Conservation (phyloP, 192 early-diverging fungal species). For the Geranomyces michiganensis region DNA sequence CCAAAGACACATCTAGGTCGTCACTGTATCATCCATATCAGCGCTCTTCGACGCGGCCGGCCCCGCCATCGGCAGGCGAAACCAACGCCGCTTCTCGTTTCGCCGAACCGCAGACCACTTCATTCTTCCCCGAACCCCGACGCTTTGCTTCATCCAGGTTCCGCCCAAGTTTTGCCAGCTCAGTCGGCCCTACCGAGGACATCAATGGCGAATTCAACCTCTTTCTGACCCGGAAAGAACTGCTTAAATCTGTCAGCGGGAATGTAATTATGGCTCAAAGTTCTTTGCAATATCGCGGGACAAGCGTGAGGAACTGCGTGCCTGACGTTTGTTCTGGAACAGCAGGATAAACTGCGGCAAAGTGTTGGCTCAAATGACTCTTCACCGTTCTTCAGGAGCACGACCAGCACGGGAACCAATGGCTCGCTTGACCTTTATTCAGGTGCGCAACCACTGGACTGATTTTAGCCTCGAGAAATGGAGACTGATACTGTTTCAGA, state of each 20-base stretch:
- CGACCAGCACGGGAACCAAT: constrained; percentile 6
- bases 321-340: not conserved
- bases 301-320: not conserved
- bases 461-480: no score
- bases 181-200: constrained; percentile 14
- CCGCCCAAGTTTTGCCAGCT: constrained; percentile 6
- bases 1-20: no score
- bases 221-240: constrained; percentile 9
- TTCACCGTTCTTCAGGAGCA: constrained; percentile 14
- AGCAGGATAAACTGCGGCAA: constrained; percentile 5
- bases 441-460: no score
- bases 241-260: constrained; percentile 4
- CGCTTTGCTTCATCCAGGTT: not conserved
- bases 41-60: no score
- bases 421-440: constrained; percentile 22
- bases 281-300: no score
- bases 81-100: no score
- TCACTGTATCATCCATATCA: no score
- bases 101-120: no score
- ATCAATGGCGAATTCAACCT: constrained; percentile 25
- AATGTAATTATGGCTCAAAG: constrained; percentile 2
- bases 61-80: no score
- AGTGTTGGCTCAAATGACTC: constrained; percentile 14
- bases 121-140: constrained; percentile 5
- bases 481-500: not conserved